Evolutionary conservation across 208 protist genomes (phyloP), one percentile per base, ranked within the genome.

Genomic region (Tetramitus jugosus): DNA sequence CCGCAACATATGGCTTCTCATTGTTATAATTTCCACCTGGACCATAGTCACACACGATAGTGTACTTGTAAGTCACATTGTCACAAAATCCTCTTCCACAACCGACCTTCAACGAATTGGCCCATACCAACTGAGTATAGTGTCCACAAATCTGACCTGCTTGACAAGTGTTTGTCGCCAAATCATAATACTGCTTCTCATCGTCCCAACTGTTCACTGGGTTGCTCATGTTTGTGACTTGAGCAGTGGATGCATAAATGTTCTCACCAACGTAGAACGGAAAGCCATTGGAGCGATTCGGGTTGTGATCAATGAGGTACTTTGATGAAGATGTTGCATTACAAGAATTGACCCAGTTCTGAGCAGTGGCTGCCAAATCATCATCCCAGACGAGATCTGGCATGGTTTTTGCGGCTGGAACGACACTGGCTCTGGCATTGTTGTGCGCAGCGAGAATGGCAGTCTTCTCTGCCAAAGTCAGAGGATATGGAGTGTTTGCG

Each of bases 51-150:
- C 67, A 74, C 8, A 74, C 23, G 13, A 52, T 74, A n/a, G 26
- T 35, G 7, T 53, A 13, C 3, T 2, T 2, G 8, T 49, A 42
- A 33, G 35, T 17, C 43, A 74, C 3, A 17, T 8, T 74, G 7
- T 0, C 0, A 23, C 67, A 74, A 0, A 4, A 53, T 2, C 39
- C 8, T 17, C 26, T 10, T 33, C 42, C 67, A 37, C 67, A 74
- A n/a, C 67, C 67, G 37, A 74, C 29, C 17, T 74, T 52, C 1
- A 20, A 37, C 17, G n/a, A 39, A 6, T 29, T 74, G n/a, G 40
- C 43, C 67, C 67, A 74, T 35, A 74, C 42, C 6, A 74, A 10
- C 53, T 74, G 67, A 39, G 67, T 74, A 17, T 74, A 74, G 8
- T 74, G 67, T 37, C 67, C 67, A 74, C 67, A 74, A 39, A 53